Base-by-base conservation (phyloP, 1,284 basidiomycete species). In the Caloboletus inedulis region DNA sequence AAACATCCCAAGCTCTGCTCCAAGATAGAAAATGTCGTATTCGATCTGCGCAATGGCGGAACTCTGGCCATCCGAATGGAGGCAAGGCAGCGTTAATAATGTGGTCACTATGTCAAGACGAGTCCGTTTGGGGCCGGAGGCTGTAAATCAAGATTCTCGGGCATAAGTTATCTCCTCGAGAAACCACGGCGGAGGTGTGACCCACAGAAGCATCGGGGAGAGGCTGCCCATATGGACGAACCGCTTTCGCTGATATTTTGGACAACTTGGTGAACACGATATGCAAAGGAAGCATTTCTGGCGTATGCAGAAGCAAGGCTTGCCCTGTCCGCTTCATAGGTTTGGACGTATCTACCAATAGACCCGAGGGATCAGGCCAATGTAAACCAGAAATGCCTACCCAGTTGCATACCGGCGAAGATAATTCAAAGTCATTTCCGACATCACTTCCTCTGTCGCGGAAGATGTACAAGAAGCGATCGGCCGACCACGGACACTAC, bases 261-360 rank as follows among this genome's bases (percentile, higher is more conserved):
- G 13, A 30, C 23, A 16, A 51, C 36, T 37, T 53, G 43, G 37
- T 69, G 59, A 30, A 49, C 55, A 49, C 68, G 64, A 51, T 64
- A 71, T 34, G 58, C 63, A 18, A 70, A 68, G 40, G 66, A 68
- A 18, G 66, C 64, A 5, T 58, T 57, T 36, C 56, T 51, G 44
- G 61, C 60, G 43, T 68, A 68, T n/a, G 68, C 68, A 36, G 65
- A 66, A 36, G 68, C 68, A 43, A 68, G 69, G 43, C 59, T 63
- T 36, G 63, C 60, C 34, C 65, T 69, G 40, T 71, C 68, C 13
- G 40, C 39, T 48, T 68, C 65, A 43, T 69, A 68, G 6, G 53
- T 69, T 51, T 68, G 66, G 25, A 67, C 25, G 19, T 69, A 67
- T 49, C 65, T 71, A 43, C 33, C 36, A 42, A 37, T 36, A 42